Base-by-base conservation (phyloP, 2,329 filamentous ascomycete genomes). In the Annulohypoxylon truncatum region DNA sequence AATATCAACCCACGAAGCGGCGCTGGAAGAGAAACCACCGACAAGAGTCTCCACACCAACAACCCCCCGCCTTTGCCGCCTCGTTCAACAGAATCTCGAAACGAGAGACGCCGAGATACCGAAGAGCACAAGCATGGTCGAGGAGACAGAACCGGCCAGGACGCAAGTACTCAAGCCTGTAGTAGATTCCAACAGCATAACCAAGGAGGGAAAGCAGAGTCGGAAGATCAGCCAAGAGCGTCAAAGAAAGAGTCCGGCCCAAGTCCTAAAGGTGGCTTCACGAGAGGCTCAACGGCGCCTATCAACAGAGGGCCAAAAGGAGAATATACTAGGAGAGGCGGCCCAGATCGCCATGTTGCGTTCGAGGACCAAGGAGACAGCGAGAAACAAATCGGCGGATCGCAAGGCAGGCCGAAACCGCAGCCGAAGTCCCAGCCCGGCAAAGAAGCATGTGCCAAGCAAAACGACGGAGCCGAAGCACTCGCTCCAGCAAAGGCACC, bases 261-360 rank as follows among this genome's bases (percentile, higher is more conserved):
- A 13, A 42, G 24, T 2, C 7, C 42, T 35, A 18, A 28, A n/a
- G 35, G 35, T 28, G n/a, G 35, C 18, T 15, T 47, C 46, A 20
- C 66, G 59, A 24, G 64, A 58, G 42, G 31, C 56, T 31, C 66
- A 47, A 52, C 71, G 28, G 47, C 60, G 31, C 48, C 59, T 38
- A 10, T 53, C 44, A 35, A 51, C 20, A 24, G 52, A 66, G 50
- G 61, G 68, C 18, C 66, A 53, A 57, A 54, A 29, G 44, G 69
- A 68, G 28, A 47, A 51, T n/a, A 70, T 71, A 47, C 68, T 73
- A 15, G 74, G 71, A 64, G 73, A 73, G 22, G 72, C 70, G 26
- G 73, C 73, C 10, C 71, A 70, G 22, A 72, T 72, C 56, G 73
- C 73, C 46, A 71, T 73, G 69, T 64, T 63, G 42, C 71, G 64